These are phyloP conservation scores for Vanrija humicola DNA, from an alignment of 1,284 basidiomycete genomes.

Conservation along the genomic window DNA sequence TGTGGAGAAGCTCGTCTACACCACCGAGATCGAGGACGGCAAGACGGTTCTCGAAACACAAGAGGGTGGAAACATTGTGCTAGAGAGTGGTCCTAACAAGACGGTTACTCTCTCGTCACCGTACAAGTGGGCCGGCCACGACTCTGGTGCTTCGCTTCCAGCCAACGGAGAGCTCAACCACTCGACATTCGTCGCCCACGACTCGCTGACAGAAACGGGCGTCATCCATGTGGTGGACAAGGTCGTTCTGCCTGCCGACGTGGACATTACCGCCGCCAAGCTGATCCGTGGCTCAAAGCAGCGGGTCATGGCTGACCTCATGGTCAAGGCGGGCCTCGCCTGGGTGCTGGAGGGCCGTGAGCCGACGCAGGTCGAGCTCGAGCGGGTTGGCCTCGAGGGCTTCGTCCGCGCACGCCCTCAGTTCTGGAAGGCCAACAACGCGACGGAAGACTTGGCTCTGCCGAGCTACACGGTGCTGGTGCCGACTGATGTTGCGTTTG, in stretches of 20 bases:
- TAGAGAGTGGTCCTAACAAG: constrained; percentile 29
- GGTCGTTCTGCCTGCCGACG: constrained; percentile 81
- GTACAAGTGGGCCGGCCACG: constrained; percentile 35
- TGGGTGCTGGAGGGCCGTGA: constrained; percentile 84
- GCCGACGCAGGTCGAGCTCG: constrained; percentile 57
- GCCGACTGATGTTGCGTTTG: constrained; percentile 89
- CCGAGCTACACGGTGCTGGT: constrained; percentile 73
- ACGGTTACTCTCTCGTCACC: constrained; percentile 31
- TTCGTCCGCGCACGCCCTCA: constrained; percentile 11
- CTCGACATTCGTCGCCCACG: constrained; percentile 44
- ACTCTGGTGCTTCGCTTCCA: constrained; percentile 49
- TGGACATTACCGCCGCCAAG: constrained; percentile 81
- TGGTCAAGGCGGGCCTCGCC: constrained; percentile 75
- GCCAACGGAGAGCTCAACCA: constrained; percentile 42
- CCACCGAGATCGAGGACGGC: constrained; percentile 49
- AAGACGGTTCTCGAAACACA: constrained; percentile 40
- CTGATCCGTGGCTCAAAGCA: constrained; percentile 82
- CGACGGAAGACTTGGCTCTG: constrained; percentile 27
- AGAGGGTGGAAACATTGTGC: constrained; percentile 48
- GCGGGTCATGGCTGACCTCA: constrained; percentile 78
- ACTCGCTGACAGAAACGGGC: constrained; percentile 76
- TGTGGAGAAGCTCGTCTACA: constrained; percentile 72
- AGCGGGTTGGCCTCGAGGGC: constrained; percentile 43
- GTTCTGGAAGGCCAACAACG: background rate
- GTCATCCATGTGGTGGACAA: constrained; percentile 83